Evolutionary conservation across 2,329 filamentous ascomycete genomes (phyloP).

Genomic region (Aspergillus sp.): DNA sequence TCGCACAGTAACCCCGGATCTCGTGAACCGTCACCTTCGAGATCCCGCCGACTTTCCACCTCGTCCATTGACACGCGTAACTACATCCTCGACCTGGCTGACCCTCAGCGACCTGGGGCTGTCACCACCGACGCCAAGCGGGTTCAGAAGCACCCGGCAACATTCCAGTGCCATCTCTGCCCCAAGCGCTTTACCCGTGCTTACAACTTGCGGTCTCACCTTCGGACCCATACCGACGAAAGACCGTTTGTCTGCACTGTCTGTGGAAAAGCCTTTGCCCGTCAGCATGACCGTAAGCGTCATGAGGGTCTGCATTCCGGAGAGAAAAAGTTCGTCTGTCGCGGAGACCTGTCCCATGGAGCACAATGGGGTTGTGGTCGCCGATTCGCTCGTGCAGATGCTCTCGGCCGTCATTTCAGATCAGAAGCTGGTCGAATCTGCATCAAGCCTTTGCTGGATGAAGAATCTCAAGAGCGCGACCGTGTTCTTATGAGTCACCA

Average conservation of each 20-base stretch:
- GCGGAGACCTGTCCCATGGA: constrained; percentile 77
- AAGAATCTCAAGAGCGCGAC: constrained; percentile 81
- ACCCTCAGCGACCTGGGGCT: constrained; percentile 74
- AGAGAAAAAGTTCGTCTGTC: constrained; percentile 98
- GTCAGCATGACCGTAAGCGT: constrained; percentile 94
- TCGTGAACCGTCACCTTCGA: constrained; percentile 40
- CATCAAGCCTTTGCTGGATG: constrained; percentile 94
- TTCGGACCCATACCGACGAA: constrained; percentile 95
- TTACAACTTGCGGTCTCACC: constrained; percentile 91
- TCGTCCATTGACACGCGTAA: constrained; percentile 55
- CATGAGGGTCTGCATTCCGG: constrained; percentile 95
- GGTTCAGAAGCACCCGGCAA: constrained; percentile 96
- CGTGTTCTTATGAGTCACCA: constrained; percentile 69
- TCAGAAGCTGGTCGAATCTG: constrained; percentile 94
- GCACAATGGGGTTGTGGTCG: constrained; percentile 90
- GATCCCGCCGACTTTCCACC: constrained; percentile 40
- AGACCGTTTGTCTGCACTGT: constrained; percentile 95
- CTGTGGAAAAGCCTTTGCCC: constrained; percentile 93
- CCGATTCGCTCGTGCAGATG: constrained; percentile 91
- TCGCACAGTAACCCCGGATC: constrained; percentile 38
- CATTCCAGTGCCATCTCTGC: constrained; percentile 89
- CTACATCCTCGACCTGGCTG: constrained; percentile 85
- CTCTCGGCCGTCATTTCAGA: constrained; percentile 87
- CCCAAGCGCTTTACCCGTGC: constrained; percentile 94
- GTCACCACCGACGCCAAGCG: constrained; percentile 63